Conservation (phyloP, 2,329 filamentous ascomycete genomes). For the Lecanosticta acicola region DNA sequence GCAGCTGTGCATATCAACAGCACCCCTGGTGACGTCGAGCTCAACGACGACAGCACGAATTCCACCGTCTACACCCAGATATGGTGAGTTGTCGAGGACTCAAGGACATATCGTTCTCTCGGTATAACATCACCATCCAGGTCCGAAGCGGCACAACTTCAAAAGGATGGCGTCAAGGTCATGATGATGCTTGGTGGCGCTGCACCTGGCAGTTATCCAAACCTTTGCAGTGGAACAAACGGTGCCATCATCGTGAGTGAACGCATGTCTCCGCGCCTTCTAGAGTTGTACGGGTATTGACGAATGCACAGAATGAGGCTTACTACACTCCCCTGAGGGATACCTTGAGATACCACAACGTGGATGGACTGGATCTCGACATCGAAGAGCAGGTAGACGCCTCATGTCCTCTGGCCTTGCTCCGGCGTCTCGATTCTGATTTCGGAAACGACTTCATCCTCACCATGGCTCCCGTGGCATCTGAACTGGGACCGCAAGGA, state of each 20-base stretch:
- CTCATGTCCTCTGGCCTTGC: constrained; percentile 23
- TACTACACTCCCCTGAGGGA: constrained; percentile 27
- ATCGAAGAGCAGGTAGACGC: constrained; percentile 27
- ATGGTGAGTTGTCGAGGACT: constrained; percentile 11
- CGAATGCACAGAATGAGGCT: constrained; percentile 16
- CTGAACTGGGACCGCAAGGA: constrained; percentile 17
- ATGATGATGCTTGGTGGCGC: constrained; percentile 32
- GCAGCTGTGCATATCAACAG: constrained; percentile 28
- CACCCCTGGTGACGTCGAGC: constrained; percentile 21
- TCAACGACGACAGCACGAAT: constrained; percentile 27
- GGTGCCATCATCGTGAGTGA: constrained; percentile 15
- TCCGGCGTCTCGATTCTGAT: constrained; percentile 24
- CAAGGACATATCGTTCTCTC: neutral
- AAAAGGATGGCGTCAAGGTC: constrained; percentile 26
- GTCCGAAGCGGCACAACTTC: constrained; percentile 22
- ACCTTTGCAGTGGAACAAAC: constrained; percentile 22
- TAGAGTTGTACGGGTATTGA: neutral
- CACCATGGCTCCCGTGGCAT: constrained; percentile 31
- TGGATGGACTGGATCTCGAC: constrained; percentile 30
- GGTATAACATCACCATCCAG: neutral
- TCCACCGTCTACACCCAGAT: constrained; percentile 18
- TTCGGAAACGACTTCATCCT: constrained; percentile 29
- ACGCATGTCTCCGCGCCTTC: too few species aligned
- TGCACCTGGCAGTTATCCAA: constrained; percentile 24
- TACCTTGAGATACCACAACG: constrained; percentile 23